Base-by-base conservation (phyloP, 139 green algal genomes). In the Mychonastes homosphaera region DNA sequence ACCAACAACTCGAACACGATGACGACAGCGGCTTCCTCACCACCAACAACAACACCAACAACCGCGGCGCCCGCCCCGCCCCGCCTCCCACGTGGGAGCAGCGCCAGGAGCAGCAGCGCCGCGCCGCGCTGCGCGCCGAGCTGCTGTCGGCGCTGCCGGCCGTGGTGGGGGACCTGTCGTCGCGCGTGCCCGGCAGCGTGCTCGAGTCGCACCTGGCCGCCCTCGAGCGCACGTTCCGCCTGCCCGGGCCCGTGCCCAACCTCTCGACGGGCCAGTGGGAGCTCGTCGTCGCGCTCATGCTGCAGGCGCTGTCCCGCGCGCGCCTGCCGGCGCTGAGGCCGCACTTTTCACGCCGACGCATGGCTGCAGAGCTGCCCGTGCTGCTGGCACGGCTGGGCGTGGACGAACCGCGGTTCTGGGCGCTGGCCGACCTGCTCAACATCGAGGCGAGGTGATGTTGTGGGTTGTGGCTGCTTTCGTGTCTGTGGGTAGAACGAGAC, bases 401-500 rank as follows among this genome's bases (percentile, higher is more conserved):
- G 21, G 58, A 65, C 26, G n/a, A 51, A 19, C 48, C 51, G 8
- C 35, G 58, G 27, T 65, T 65, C 9, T 30, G 30, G 39, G 48
- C 48, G 21, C 58, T 65, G 58, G 19, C 58, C n/a, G 58, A 65
- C 16, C 48, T 65, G 43, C 54, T 63, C 46, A 44, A 63, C n/a
- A 27, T 63, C 43, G 16, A 63, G 27, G 43, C 46, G 12, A 55
- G 43, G 36, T 13, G 10, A 13, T 19, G 12, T 10, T 43, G 36
- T 19, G 10, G 36, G 36, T 10, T 10, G 36, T 10, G 12, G 12
- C 10, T 43, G 36, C 36, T 43, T 10, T 43, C 10, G 12, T 43
- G 36, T 10, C n/a, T n/a, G n/a, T n/a, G n/a, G n/a, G n/a, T n/a
- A n/a, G n/a, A n/a, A n/a, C n/a, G n/a, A n/a, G n/a, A n/a, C n/a